Evolutionary conservation across 1,284 basidiomycete species (phyloP).

Genomic region (Ustilago sp.): DNA sequence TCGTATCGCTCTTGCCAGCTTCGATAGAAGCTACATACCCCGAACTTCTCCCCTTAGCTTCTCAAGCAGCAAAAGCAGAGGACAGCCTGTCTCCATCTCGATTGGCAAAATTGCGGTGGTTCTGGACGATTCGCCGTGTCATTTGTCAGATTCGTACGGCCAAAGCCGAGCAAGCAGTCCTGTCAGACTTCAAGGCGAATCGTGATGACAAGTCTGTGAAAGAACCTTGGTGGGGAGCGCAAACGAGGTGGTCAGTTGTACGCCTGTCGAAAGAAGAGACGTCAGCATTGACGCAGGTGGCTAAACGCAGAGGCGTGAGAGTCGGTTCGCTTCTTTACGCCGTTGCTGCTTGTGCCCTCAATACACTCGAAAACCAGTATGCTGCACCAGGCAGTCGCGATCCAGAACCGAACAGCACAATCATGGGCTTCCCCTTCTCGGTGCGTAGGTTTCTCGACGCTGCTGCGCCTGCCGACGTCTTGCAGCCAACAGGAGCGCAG

Average conservation of each 20-base stretch:
- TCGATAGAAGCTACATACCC: slow-evolving; percentile 45
- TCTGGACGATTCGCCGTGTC: slow-evolving; percentile 46
- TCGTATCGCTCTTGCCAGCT: slow-evolving; percentile 32
- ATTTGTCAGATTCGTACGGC: slow-evolving; percentile 32
- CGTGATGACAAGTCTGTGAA: slow-evolving; percentile 9
- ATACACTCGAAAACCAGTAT: slow-evolving; percentile 31
- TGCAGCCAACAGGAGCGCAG: slow-evolving; percentile 11
- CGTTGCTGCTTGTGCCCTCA: slow-evolving; percentile 42
- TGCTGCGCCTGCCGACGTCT: slow-evolving; percentile 15
- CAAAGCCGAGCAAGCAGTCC: slow-evolving; percentile 22
- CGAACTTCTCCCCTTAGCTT: slow-evolving; percentile 18
- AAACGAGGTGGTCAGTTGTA: slow-evolving; percentile 40
- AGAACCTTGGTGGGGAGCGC: slow-evolving; percentile 48
- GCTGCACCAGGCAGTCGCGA: not conserved
- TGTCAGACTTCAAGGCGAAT: slow-evolving; percentile 44
- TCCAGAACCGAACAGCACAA: slow-evolving; percentile 24
- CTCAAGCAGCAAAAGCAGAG: not conserved
- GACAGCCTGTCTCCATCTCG: slow-evolving; percentile 8
- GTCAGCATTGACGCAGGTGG: slow-evolving; percentile 16
- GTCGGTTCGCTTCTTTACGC: slow-evolving; percentile 45
- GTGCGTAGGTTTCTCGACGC: slow-evolving; percentile 30
- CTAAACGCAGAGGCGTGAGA: slow-evolving; percentile 42
- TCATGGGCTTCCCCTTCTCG: slow-evolving; percentile 51
- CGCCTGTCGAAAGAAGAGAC: slow-evolving; percentile 28
- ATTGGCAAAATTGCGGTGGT: slow-evolving; percentile 37